Conservation (phyloP, 805 yeast genomes). For the Wickerhamiella parazyma region DNA sequence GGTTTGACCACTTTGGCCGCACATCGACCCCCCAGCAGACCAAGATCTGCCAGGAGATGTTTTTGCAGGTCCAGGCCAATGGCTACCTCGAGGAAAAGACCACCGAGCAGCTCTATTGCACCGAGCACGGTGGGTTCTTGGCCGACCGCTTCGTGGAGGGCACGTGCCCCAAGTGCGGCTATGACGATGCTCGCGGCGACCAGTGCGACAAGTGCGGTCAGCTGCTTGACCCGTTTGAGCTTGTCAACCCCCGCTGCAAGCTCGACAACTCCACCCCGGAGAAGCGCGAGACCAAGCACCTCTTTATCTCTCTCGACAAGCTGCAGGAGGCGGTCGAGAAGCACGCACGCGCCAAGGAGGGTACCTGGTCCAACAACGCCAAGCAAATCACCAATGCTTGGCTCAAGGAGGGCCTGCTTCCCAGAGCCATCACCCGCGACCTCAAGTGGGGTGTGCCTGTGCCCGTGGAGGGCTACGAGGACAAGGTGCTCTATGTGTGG, state of each 20-base stretch:
- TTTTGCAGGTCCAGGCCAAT: conserved; percentile 59
- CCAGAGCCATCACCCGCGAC: conserved; percentile 96
- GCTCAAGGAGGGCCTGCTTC: conserved; percentile 84
- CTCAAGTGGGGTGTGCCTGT: conserved; percentile 98
- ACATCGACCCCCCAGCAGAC: conserved; percentile 89
- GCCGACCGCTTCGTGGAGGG: conserved; percentile 98
- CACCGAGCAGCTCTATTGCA: conserved; percentile 84
- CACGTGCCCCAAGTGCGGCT: conserved; percentile 86
- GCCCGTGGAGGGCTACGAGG: conserved; percentile 71
- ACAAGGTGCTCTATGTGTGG: conserved; percentile 96
- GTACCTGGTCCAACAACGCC: conserved; percentile 87
- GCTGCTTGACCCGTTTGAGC: conserved; percentile 80
- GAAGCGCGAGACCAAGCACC: conserved; percentile 68
- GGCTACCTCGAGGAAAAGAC: conserved; percentile 74
- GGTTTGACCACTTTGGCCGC: conserved; percentile 90
- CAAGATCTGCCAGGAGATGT: conserved; percentile 88
- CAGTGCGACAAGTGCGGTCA: conserved; percentile 97
- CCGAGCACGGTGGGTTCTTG: conserved; percentile 73
- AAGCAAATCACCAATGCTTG: conserved; percentile 80
- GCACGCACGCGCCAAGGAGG: conserved; percentile 62
- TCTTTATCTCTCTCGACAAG: conserved; percentile 71
- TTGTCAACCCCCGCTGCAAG: conserved; percentile 91
- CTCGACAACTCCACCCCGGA: conserved; percentile 73
- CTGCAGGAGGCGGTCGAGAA: conserved; percentile 58
- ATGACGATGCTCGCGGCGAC: conserved; percentile 97